Conservation (phyloP, 192 early-diverging fungal genomes). For the Podila epicladia region DNA sequence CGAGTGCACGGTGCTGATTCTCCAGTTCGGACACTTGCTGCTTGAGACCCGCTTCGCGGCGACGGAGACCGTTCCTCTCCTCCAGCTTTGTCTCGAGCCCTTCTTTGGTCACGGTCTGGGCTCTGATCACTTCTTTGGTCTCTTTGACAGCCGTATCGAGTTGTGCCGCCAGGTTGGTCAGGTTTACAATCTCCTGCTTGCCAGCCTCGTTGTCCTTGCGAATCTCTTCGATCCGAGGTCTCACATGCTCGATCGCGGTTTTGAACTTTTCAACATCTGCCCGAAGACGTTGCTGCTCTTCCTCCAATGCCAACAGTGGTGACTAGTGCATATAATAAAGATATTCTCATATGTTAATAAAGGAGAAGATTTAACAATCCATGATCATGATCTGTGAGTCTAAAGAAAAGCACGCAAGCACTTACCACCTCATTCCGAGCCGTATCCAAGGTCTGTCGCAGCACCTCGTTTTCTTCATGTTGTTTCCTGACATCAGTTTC, state of each 20-base stretch:
- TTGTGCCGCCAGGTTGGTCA: constrained; percentile 14
- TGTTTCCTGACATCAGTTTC: constrained; percentile 53
- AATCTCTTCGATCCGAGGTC: constrained; percentile 31
- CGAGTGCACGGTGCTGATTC: constrained; percentile 15
- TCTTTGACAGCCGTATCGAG: constrained; percentile 26
- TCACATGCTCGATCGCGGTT: constrained; percentile 19
- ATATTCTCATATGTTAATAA: neutral
- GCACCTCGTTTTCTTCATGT: constrained; percentile 35
- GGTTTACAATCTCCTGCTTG: constrained; percentile 4
- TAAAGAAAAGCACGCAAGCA: neutral
- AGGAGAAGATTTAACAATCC: neutral
- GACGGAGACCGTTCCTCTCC: constrained; percentile 29
- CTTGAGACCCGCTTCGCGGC: constrained; percentile 23
- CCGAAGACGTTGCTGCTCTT: constrained; percentile 50
- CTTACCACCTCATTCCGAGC: constrained; percentile 48
- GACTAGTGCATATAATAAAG: constrained; percentile 35
- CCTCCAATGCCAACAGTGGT: constrained; percentile 57
- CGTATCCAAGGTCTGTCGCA: constrained; percentile 56
- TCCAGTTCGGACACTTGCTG: constrained; percentile 21
- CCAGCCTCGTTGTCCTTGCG: constrained; percentile 24
- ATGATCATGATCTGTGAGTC: neutral
- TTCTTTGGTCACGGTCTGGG: constrained; percentile 35
- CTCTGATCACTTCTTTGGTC: constrained; percentile 25
- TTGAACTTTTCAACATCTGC: constrained; percentile 65
- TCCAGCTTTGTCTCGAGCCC: constrained; percentile 35